A percentile compares a stretch with the other conserved stretches of the same genome.
Evolutionary conservation across 1,284 basidiomycete genomes (phyloP).

Genomic region (Ganoderma resinaceum): DNA sequence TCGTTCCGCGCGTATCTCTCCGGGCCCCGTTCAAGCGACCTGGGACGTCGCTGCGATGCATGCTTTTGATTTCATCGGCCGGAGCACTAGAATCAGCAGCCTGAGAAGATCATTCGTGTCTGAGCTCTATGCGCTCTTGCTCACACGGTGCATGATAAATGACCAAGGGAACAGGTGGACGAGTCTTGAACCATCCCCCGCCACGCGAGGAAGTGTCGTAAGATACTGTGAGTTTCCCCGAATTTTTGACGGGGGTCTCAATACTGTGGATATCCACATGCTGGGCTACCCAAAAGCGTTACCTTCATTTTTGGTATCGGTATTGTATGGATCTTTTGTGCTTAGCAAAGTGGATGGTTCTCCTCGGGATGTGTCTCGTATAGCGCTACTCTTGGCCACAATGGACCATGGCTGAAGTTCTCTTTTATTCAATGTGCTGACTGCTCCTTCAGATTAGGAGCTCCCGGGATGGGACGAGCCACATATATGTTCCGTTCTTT

Average conservation of each 20-base stretch:
- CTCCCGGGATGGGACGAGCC: neutral
- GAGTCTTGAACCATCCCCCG: neutral
- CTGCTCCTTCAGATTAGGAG: constrained; percentile 6
- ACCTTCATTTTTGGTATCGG: neutral
- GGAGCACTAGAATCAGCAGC: too few species aligned
- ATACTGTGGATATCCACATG: too few species aligned
- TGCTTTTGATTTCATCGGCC: too few species aligned
- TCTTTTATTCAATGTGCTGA: neutral
- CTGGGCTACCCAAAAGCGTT: too few species aligned
- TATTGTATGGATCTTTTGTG: neutral
- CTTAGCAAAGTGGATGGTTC: neutral
- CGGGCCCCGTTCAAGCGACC: neutral
- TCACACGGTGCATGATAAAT: too few species aligned
- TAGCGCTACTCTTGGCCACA: neutral
- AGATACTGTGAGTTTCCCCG: neutral
- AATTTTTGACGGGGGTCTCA: neutral
- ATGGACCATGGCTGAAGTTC: neutral
- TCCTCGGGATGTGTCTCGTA: neutral
- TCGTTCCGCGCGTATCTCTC: neutral
- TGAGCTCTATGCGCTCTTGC: too few species aligned
- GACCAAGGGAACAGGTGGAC: too few species aligned
- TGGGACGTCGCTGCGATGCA: neutral
- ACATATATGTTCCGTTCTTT: constrained; percentile 62
- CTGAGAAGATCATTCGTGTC: too few species aligned
- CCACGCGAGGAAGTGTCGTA: neutral